Evolutionary conservation across 345 rosid species (phyloP).

Genomic region (Turnera subulata): DNA sequence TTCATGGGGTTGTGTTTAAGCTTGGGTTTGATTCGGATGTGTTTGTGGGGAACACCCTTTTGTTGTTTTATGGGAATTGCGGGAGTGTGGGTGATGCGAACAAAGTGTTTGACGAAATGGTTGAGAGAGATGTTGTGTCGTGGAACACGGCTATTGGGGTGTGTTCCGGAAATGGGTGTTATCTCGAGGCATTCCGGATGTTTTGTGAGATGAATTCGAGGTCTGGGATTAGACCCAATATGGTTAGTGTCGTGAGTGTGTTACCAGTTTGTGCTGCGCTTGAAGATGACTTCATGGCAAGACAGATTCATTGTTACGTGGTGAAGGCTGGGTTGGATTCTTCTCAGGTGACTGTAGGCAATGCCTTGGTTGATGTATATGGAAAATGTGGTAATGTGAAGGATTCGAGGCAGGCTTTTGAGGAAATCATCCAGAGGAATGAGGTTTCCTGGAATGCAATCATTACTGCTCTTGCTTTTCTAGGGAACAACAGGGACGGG

Average conservation of each 20-base stretch:
- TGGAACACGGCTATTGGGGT: conserved; percentile 40
- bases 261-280: conserved; percentile 41
- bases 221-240: conserved; percentile 34
- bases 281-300: conserved; percentile 22
- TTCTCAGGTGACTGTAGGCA: conserved; percentile 32
- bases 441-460: conserved; percentile 42
- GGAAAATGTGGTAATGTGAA: conserved; percentile 41
- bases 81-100: conserved; percentile 20
- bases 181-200: conserved; percentile 27
- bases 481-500: conserved; percentile 28
- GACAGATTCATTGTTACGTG: conserved; percentile 37
- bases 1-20: conserved; percentile 52
- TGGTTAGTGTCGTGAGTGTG: conserved; percentile 35
- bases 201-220: conserved; percentile 27
- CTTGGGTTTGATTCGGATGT: conserved; percentile 41
- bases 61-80: conserved; percentile 33
- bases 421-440: conserved; percentile 40
- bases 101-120: conserved; percentile 48
- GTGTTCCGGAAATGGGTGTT: conserved; percentile 28
- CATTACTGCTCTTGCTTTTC: conserved; percentile 30
- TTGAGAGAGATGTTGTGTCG: conserved; percentile 39
- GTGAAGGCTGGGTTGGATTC: conserved; percentile 40
- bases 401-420: conserved; percentile 30
- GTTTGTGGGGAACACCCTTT: conserved; percentile 40
- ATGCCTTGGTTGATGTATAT: conserved; percentile 45